Percentiles rank a stretch among this genome's conserved stretches.
These are phyloP conservation scores for Botrytis porri DNA, from an alignment of 2,329 filamentous ascomycete species.

Conservation along the genomic window DNA sequence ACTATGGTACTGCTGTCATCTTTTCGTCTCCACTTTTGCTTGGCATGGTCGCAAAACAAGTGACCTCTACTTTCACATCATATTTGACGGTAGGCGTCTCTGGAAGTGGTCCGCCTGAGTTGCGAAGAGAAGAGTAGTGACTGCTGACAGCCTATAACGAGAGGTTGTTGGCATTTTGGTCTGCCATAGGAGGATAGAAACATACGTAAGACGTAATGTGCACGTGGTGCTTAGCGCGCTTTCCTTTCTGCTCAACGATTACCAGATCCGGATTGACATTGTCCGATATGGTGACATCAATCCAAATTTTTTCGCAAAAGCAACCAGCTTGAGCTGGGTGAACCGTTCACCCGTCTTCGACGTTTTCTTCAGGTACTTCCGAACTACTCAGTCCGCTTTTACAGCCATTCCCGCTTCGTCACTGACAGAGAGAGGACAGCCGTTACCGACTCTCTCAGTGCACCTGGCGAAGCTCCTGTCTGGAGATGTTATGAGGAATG, in stretches of 20 bases:
- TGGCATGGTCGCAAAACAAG: not conserved
- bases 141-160: not conserved
- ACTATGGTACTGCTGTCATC: not conserved
- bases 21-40: not conserved
- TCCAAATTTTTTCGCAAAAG: conserved; percentile 61
- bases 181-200: not conserved
- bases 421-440: conserved; percentile 23
- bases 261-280: conserved; percentile 42
- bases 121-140: conserved; percentile 59
- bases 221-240: not conserved
- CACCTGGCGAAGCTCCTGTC: not conserved
- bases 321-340: conserved; percentile 65
- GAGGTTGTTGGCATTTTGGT: not conserved
- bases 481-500: conserved; percentile 51
- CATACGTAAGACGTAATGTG: not conserved
- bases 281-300: conserved; percentile 57
- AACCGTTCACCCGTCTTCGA: conserved; percentile 59
- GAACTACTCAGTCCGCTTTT: conserved; percentile 51
- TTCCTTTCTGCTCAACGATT: not conserved
- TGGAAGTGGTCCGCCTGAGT: not conserved
- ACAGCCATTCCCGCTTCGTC: conserved; percentile 49
- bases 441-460: not conserved
- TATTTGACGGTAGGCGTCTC: not conserved
- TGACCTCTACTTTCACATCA: not conserved
- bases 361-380: conserved; percentile 57